Percentiles rank a stretch among this genome's conserved stretches.
Conservation (phyloP, 2,329 filamentous ascomycete genomes). For the Delphinella strobiligena region DNA sequence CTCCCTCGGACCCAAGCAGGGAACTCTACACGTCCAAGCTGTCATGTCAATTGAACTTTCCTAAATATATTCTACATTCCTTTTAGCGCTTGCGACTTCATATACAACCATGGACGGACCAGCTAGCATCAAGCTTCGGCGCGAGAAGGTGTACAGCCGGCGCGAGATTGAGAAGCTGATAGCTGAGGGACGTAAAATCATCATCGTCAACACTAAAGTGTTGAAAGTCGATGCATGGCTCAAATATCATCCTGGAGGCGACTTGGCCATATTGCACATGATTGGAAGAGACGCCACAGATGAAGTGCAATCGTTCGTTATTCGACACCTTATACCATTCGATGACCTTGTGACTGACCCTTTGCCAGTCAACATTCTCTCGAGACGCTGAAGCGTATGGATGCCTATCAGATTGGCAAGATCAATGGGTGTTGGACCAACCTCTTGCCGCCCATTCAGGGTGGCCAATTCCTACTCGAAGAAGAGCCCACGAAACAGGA, state of each 20-base stretch:
- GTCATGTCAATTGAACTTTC: no score
- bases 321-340: neutral
- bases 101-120: neutral
- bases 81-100: no score
- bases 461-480: slow-evolving; percentile 57
- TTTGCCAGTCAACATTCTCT: slow-evolving; percentile 52
- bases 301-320: slow-evolving; percentile 69
- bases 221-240: slow-evolving; percentile 84
- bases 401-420: slow-evolving; percentile 66
- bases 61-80: no score
- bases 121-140: neutral
- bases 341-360: slow-evolving; percentile 1
- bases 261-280: slow-evolving; percentile 87
- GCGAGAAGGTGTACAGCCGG: slow-evolving; percentile 11
- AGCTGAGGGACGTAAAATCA: slow-evolving; percentile 63
- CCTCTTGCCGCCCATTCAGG: slow-evolving; percentile 80
- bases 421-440: slow-evolving; percentile 74
- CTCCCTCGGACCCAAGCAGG: no score
- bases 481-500: slow-evolving; percentile 18
- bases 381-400: slow-evolving; percentile 64
- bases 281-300: slow-evolving; percentile 62
- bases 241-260: slow-evolving; percentile 80
- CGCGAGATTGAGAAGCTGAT: slow-evolving; percentile 62
- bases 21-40: no score
- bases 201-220: slow-evolving; percentile 71